Base-by-base conservation (phyloP, 78 protist genomes). In the Cavenderia fasciculata region DNA sequence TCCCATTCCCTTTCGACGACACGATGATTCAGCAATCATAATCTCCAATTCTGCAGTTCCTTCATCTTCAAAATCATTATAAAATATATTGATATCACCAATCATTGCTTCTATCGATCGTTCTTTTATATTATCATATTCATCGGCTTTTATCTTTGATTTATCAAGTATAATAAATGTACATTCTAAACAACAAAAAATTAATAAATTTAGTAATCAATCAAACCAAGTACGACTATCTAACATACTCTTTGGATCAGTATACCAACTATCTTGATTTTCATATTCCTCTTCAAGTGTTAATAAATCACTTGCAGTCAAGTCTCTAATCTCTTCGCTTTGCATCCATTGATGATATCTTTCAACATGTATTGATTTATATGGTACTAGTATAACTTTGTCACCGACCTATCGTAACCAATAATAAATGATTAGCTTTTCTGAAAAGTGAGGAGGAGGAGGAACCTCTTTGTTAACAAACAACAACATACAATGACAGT, bases 331-430 rank as follows among this genome's bases (percentile, higher is more conserved):
- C 1, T 56, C 75, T 57, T 68, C 85, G 51, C 65, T 59, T 46
- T 31, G 44, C 99, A 97, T 97, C 99, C 99, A 97, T 25, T 10
- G 44, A 47, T 96, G 96, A 61, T 97, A 97, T 57, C 18, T 68
- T 31, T 79, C 74, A 25, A 97, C 99, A 44, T 96, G 97, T 57
- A 65, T 46, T 19, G 4, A 31, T 44, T 33, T 41, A 61, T 97
- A 97, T 12, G 99, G 99, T 41, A 96, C 98, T 25, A 97, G 91
- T 47, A 92, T 66, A 11, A 95, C 38, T 6, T 71, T 70, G 2
- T 52, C 46, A 0, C 95, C 91, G 49, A 77, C 27, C 59, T 72
- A 31, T 31, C 23, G 23, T 27, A 62, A 16, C 16, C 14, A 62
- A 46, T 6, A 18, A 10, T 3, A 46, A n/a, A 69, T 38, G 6